Percentiles rank a stretch among this genome's conserved stretches.
Evolutionary conservation across 805 yeast genomes (phyloP).

Genomic region (Myxozyma mucilagina): DNA sequence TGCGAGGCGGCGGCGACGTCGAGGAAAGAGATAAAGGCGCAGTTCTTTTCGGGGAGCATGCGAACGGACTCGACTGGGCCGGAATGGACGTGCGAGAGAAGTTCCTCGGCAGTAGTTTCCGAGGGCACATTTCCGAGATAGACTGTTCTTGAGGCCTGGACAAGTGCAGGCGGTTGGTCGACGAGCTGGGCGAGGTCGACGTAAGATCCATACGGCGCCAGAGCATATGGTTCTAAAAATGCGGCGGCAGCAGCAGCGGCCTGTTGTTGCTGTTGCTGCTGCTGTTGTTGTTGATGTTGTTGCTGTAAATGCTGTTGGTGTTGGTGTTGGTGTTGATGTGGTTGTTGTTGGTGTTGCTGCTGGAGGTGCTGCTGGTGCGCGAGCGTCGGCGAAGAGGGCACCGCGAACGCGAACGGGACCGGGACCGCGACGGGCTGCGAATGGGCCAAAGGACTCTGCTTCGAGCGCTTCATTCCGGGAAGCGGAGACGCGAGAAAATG

Average conservation of each 20-base stretch:
- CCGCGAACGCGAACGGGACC: constrained; percentile 19
- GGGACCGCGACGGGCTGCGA: no score
- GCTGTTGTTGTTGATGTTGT: no score
- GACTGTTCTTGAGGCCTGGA: constrained; percentile 61
- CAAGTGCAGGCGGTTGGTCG: constrained; percentile 9
- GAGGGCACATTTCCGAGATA: constrained; percentile 85
- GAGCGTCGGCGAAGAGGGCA: constrained; percentile 32
- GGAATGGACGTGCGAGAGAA: constrained; percentile 85
- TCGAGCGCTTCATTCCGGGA: constrained; percentile 12
- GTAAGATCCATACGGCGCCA: constrained; percentile 29
- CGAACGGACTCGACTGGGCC: constrained; percentile 78
- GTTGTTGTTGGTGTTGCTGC: no score
- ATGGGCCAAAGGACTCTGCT: constrained; percentile 11
- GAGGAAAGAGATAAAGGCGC: constrained; percentile 87
- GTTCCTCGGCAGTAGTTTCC: constrained; percentile 75
- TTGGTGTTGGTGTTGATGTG: no score
- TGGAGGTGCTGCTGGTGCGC: no score
- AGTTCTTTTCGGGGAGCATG: constrained; percentile 75
- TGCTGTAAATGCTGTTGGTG: no score
- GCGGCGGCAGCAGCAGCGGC: no score
- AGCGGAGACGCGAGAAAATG: constrained; percentile 7
- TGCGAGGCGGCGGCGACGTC: constrained; percentile 86
- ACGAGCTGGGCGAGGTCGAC: constrained; percentile 28
- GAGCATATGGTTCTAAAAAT: constrained; percentile 25
- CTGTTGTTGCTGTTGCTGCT: no score